These are phyloP conservation scores for Kodamaea plutei DNA, from an alignment of 1,139 yeast species.

Conservation along the genomic window DNA sequence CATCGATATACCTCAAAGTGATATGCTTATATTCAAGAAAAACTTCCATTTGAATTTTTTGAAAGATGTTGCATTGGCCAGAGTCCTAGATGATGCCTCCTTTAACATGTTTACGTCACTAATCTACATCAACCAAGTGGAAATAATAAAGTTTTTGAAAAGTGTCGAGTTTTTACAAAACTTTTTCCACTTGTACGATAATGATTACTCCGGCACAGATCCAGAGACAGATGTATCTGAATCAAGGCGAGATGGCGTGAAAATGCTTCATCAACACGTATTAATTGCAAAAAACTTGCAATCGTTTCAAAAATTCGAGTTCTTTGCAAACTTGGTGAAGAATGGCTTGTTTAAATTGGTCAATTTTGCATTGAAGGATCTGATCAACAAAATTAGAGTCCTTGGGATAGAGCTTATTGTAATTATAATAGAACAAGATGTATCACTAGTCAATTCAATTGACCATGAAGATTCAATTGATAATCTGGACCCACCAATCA, in stretches of 20 bases:
- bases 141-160: conserved; percentile 64
- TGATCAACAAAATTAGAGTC: conserved; percentile 50
- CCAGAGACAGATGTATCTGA: neutral
- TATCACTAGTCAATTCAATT: conserved; percentile 52
- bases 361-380: conserved; percentile 63
- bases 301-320: conserved; percentile 56
- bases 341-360: conserved; percentile 70
- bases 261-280: conserved; percentile 76
- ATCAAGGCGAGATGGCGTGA: conserved; percentile 63
- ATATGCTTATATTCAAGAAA: conserved; percentile 57
- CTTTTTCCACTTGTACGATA: conserved; percentile 56
- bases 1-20: conserved; percentile 48
- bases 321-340: conserved; percentile 61
- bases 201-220: conserved; percentile 1
- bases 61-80: conserved; percentile 80
- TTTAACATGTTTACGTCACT: conserved; percentile 60
- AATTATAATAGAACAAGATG: conserved; percentile 81
- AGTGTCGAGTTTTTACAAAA: conserved; percentile 46
- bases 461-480: too few species aligned
- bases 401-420: conserved; percentile 81
- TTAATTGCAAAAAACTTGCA: conserved; percentile 69
- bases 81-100: conserved; percentile 77
- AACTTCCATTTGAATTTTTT: conserved; percentile 77
- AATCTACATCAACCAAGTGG: conserved; percentile 66
- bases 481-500: conserved; percentile 28